Conservation (phyloP, 2,329 filamentous ascomycete genomes). For the Paradendryphiella salina region DNA sequence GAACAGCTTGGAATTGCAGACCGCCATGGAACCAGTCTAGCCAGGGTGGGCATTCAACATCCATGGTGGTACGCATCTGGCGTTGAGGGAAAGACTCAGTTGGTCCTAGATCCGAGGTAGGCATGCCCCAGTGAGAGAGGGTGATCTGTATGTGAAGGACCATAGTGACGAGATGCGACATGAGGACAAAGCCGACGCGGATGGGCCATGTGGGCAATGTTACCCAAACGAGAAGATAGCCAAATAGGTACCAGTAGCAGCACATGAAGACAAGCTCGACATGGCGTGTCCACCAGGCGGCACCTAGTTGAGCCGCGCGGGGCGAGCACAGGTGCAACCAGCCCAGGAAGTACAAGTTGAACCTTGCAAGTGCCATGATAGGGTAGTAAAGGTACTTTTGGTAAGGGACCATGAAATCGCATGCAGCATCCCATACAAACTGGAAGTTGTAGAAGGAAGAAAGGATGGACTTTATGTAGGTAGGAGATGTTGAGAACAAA, state of each 20-base stretch:
- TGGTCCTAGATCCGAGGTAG: constrained; percentile 80
- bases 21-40: constrained; percentile 88
- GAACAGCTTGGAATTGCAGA: constrained; percentile 85
- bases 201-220: constrained; percentile 69
- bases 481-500: constrained; percentile 83
- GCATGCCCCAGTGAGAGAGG: constrained; percentile 91
- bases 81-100: constrained; percentile 86
- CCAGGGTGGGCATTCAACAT: constrained; percentile 84
- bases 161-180: constrained; percentile 80
- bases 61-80: constrained; percentile 92
- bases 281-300: constrained; percentile 81
- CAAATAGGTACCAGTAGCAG: constrained; percentile 87
- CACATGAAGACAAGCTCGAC: constrained; percentile 75
- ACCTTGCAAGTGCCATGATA: constrained; percentile 76
- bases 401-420: constrained; percentile 69
- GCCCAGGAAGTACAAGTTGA: constrained; percentile 83
- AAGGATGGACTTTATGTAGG: constrained; percentile 71
- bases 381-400: constrained; percentile 85
- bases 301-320: constrained; percentile 72
- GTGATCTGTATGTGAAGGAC: constrained; percentile 89
- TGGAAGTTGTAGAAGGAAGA: constrained; percentile 83
- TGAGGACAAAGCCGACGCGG: constrained; percentile 73
- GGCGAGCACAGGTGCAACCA: constrained; percentile 75
- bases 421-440: constrained; percentile 76
- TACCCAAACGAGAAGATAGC: constrained; percentile 77